Conservation (phyloP, 2,329 filamentous ascomycete genomes). For the Fusarium falciforme region DNA sequence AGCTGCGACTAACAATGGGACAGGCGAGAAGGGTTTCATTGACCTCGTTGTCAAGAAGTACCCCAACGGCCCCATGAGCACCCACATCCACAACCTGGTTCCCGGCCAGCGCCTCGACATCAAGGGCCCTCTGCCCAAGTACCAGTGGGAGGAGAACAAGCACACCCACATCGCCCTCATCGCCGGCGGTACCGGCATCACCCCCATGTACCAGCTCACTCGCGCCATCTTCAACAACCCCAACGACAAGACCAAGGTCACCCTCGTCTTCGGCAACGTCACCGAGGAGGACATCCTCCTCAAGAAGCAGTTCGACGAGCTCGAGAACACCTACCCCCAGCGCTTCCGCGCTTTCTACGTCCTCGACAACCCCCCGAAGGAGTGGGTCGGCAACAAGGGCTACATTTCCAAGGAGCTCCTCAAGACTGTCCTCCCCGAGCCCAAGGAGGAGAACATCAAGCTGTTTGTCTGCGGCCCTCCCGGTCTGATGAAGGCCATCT, state of each 20-base stretch:
- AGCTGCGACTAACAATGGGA: slow-evolving; percentile 14
- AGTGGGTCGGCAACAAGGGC: slow-evolving; percentile 82
- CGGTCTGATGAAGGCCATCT: slow-evolving; percentile 92
- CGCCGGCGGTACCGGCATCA: slow-evolving; percentile 96
- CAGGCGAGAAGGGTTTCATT: slow-evolving; percentile 82
- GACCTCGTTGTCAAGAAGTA: slow-evolving; percentile 95
- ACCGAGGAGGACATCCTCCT: slow-evolving; percentile 91
- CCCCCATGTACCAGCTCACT: slow-evolving; percentile 96
- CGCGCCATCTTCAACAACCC: slow-evolving; percentile 96
- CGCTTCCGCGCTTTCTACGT: slow-evolving; percentile 96
- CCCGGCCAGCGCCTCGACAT: slow-evolving; percentile 87
- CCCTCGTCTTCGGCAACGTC: slow-evolving; percentile 92
- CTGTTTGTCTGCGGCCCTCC: slow-evolving; percentile 96
- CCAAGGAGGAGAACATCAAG: slow-evolving; percentile 93
- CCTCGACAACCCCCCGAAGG: slow-evolving; percentile 84
- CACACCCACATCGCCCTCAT: slow-evolving; percentile 88
- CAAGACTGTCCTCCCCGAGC: slow-evolving; percentile 94
- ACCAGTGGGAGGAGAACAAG: slow-evolving; percentile 90
- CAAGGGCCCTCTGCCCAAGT: slow-evolving; percentile 97
- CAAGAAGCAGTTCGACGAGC: slow-evolving; percentile 82
- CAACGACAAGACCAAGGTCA: slow-evolving; percentile 96
- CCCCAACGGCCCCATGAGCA: slow-evolving; percentile 89
- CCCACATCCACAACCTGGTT: slow-evolving; percentile 84
- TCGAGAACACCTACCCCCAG: slow-evolving; percentile 96
- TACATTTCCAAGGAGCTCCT: slow-evolving; percentile 90